Conservation (phyloP, 1,139 yeast genomes). For the Candida neerlandica region DNA sequence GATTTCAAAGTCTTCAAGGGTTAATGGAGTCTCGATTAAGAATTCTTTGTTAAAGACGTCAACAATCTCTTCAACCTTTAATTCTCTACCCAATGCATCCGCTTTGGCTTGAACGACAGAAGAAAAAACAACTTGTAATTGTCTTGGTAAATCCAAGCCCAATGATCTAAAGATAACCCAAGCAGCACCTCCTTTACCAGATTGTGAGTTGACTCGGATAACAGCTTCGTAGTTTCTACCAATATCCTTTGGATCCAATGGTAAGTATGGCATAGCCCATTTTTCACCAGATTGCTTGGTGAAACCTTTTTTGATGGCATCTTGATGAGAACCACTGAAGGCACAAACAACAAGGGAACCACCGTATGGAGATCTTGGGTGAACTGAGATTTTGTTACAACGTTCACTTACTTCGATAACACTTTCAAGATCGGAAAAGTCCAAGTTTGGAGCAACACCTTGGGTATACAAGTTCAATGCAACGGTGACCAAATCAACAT, state of each 20-base stretch:
- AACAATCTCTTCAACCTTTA: constrained; percentile 75
- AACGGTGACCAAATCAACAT: constrained; percentile 90
- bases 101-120: constrained; percentile 80
- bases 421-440: constrained; percentile 80
- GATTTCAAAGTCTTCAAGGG: constrained; percentile 39
- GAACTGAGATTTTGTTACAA: constrained; percentile 93
- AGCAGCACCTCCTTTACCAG: constrained; percentile 98
- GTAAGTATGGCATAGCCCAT: constrained; percentile 94
- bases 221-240: constrained; percentile 98
- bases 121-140: constrained; percentile 88
- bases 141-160: constrained; percentile 91
- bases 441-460: constrained; percentile 84
- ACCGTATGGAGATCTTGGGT: constrained; percentile 93
- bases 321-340: constrained; percentile 96
- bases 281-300: constrained; percentile 43
- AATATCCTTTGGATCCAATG: constrained; percentile 93
- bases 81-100: constrained; percentile 82
- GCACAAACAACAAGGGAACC: constrained; percentile 97
- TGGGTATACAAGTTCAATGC: constrained; percentile 94
- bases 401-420: constrained; percentile 87
- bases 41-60: constrained; percentile 73
- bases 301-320: constrained; percentile 97
- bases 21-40: constrained; percentile 26
- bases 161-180: constrained; percentile 90
- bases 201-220: constrained; percentile 95